Evolutionary conservation across 1,284 basidiomycete species (phyloP), one percentile per base, ranked within the genome.

Genomic region (Ustilago crameri): DNA sequence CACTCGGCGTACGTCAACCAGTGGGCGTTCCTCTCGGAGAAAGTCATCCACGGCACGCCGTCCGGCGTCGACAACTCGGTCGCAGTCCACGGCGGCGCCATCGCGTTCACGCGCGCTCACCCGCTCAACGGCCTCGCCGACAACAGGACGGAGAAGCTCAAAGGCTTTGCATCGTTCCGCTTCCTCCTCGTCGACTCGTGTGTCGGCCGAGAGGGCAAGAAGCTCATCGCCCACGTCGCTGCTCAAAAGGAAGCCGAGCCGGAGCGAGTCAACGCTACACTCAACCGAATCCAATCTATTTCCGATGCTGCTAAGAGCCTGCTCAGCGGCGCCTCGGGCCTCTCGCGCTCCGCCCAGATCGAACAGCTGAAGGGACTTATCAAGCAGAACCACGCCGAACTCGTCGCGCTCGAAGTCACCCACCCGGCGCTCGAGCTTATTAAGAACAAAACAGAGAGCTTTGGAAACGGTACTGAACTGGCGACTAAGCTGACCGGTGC

Each of bases 401-500:
- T 99, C 17, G 90, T 90, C 32, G 87, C 89, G 12, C 87, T 99
- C n/a, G 92, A 91, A n/a, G 96, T 98, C 23, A 93, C 93, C 1
- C 96, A 99, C 84, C 89, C 92, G 5, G 86, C 90, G 1, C 86
- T 99, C 50, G 96, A 99, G 84, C 85, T 87, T 38, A 93, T 98
- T 75, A 89, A 90, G 53, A 85, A 86, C 30, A 89, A 88, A 76
- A 93, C 93, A 0, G 79, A 85, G 65, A 89, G 90, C 8, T 91
- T 90, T 84, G 85, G 85, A n/a, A n/a, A n/a, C 7, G 32, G 42
- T 5, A 46, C 22, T 5, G 34, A 68, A 22, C 86, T 98, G 46
- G 90, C 90, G 72, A 97, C 95, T n/a, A 99, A 99, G 86, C 85
- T 99, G 53, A 99, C 96, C 2, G 96, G 96, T 40, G 95, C 96